Base-by-base conservation (phyloP, 2,329 filamentous ascomycete genomes). In the Fusarium vanettenii region DNA sequence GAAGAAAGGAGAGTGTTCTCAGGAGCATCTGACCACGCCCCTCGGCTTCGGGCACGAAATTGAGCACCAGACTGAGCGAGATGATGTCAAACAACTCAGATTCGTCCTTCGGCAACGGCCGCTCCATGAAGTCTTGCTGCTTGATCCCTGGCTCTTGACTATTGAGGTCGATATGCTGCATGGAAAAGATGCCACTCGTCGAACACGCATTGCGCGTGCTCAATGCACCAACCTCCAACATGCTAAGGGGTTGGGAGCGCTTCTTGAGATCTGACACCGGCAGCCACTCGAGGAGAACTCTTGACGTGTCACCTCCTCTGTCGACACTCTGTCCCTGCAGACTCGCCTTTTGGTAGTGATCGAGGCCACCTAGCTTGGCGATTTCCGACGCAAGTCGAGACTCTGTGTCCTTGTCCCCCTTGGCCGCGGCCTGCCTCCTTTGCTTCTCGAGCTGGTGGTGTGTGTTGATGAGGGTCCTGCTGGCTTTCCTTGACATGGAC, bases 121-220 rank as follows among this genome's bases (percentile, higher is more conserved):
- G 89, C 76, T 94, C 85, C 95, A 99, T 98, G 80, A 99, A 98
- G 82, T 99, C 95, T 81, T 98, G 95, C 82, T 97, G 91, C 67
- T 92, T 81, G 75, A 99, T 99, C 0, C 91, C 92, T 1, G 92
- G 87, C 56, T 92, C 92, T 80, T 97, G 95, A 69, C 95, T 97
- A 83, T 97, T 94, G 66, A 99, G 85, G 80, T 99, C 97, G 81
- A 99, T 98, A 73, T 95, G 90, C 71, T 92, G 89, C 78, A 97
- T 91, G 39, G 93, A 87, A 77, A 98, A 93, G 50, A 89, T 81
- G 8, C 87, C 87, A 71, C 92, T 93, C 70, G 87, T 90, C 1
- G 95, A 96, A 82, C 95, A 97, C 16, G 93, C 93, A 81, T 99
- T 99, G 43, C 89, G 89, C 4, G 92, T 93, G 76, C 94, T 97